Evolutionary conservation across 2,329 filamentous ascomycete genomes (phyloP).

Genomic region (Epichloe scottii): DNA sequence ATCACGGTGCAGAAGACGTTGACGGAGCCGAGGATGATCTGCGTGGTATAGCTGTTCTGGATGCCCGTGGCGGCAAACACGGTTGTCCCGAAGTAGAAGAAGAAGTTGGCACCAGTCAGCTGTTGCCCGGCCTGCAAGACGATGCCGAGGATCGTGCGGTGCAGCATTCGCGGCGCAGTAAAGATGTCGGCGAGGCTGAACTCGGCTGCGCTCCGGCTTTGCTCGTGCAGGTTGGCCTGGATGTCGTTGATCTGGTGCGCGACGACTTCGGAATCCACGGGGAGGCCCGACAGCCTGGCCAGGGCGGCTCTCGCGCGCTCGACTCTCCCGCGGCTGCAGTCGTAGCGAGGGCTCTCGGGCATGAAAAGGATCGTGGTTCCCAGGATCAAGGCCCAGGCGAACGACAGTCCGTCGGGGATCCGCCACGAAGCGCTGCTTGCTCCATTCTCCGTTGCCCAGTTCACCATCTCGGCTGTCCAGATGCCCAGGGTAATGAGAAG

Average conservation of each 20-base stretch:
- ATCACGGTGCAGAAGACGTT: constrained; percentile 55
- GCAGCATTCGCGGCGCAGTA: constrained; percentile 52
- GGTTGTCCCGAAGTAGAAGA: constrained; percentile 54
- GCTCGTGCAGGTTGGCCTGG: constrained; percentile 35
- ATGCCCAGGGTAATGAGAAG: constrained; percentile 59
- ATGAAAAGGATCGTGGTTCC: constrained; percentile 37
- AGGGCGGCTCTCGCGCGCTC: constrained; percentile 37
- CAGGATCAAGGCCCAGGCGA: constrained; percentile 41
- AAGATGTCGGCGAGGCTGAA: constrained; percentile 48
- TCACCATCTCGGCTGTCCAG: constrained; percentile 43
- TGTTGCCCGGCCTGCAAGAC: constrained; percentile 54
- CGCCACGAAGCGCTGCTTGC: constrained; percentile 43
- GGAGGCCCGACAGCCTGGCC: constrained; percentile 31
- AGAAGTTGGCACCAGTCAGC: constrained; percentile 56
- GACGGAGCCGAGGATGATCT: constrained; percentile 55
- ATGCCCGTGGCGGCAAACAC: constrained; percentile 56
- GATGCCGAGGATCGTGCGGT: constrained; percentile 51
- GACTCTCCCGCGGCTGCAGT: constrained; percentile 31
- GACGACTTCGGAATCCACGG: constrained; percentile 26
- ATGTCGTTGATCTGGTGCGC: constrained; percentile 39
- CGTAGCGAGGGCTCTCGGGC: constrained; percentile 42
- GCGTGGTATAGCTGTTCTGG: constrained; percentile 51
- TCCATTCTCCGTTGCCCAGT: constrained; percentile 44
- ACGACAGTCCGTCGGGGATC: constrained; percentile 45
- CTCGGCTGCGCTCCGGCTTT: constrained; percentile 31